Percentiles rank a stretch among this genome's conserved stretches.
Evolutionary conservation across 2,329 filamentous ascomycete species (phyloP).

Genomic region (Sclerotinia minor): DNA sequence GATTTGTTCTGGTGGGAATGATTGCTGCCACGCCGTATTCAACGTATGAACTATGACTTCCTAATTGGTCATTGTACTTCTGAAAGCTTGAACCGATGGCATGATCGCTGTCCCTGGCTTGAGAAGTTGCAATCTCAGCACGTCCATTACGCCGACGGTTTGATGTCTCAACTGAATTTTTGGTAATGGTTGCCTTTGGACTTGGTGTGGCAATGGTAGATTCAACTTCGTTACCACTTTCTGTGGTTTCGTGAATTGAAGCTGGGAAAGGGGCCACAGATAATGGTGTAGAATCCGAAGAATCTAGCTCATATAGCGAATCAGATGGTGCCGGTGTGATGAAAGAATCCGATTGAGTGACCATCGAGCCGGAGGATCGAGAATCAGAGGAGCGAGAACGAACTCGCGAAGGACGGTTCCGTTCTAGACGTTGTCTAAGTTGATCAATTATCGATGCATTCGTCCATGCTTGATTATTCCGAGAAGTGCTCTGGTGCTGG

Average conservation of each 20-base stretch:
- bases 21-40: background rate
- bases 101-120: background rate
- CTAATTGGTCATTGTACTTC: slow-evolving; percentile 1
- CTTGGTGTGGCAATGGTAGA: background rate
- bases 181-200: background rate
- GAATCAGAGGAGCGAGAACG: slow-evolving; percentile 11
- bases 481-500: slow-evolving; percentile 18
- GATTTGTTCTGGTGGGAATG: background rate
- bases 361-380: slow-evolving; percentile 5
- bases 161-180: background rate
- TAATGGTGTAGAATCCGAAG: background rate
- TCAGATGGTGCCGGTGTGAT: background rate
- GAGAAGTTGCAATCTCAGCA: background rate
- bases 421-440: background rate
- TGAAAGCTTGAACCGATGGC: background rate
- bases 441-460: slow-evolving; percentile 11
- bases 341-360: slow-evolving; percentile 14
- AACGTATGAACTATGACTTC: background rate
- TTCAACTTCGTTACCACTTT: slow-evolving; percentile 18
- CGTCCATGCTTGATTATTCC: background rate
- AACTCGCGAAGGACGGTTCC: background rate
- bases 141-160: background rate
- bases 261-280: background rate
- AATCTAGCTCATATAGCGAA: background rate
- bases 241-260: slow-evolving; percentile 4